Base-by-base conservation (phyloP, 805 yeast species). In the Lipomyces chichibuensis region DNA sequence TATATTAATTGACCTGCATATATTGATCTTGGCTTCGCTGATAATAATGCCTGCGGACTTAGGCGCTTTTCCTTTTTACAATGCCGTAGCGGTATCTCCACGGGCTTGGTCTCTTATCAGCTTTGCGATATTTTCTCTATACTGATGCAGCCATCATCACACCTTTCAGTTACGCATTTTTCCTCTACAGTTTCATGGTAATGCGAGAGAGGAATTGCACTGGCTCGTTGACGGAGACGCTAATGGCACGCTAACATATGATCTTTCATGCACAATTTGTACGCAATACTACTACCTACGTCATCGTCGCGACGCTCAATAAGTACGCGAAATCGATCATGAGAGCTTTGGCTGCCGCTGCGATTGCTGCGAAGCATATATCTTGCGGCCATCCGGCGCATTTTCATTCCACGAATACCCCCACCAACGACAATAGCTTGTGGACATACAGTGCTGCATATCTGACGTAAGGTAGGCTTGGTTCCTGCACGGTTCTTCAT, bases 1-100 rank as follows among this genome's bases (percentile, higher is more conserved):
- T n/a, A n/a, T n/a, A n/a, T n/a, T n/a, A n/a, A n/a, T 49, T 49
- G 53, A 3, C 53, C 53, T 49, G 53, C 53, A 49, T 49, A 49
- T 49, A 49, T 49, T 49, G 53, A 49, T 49, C 53, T 49, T 13
- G 53, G 17, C 20, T 0, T 5, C 6, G 53, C 3, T 29, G 32
- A 29, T 29, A 29, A 25, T 25, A 25, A 3, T 2, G 2, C 29
- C 5, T 27, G 29, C 29, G 3, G 53, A 49, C 53, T 9, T 49
- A 49, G n/a, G n/a, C 2, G 53, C 53, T 49, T 14, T n/a, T 49
- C 53, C n/a, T 49, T 2, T 49, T 9, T 49, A 2, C 53, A 29
- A 29, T 5, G 32, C 53, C n/a, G 53, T 49, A 23, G 53, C 53
- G 53, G 32, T 49, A 49, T 49, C 53, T 49, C 53, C 53, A 49